Evolutionary conservation across 306 rosid genomes (phyloP).

Genomic region (Rubus idaeus): DNA sequence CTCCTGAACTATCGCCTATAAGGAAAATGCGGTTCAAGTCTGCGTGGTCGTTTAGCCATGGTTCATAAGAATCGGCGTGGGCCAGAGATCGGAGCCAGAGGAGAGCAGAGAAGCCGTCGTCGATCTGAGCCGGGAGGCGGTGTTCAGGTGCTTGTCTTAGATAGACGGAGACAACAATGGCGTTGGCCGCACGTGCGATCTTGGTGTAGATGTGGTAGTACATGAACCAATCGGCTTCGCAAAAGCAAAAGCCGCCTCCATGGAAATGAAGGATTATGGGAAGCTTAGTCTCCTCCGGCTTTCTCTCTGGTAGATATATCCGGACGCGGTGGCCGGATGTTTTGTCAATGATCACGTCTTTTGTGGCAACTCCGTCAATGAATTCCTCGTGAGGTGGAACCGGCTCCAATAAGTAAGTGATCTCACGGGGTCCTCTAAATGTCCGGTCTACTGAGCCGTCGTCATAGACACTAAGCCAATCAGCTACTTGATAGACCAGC

Average conservation of each 20-base stretch:
- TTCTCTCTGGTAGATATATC: constrained; percentile 48
- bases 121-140: constrained; percentile 57
- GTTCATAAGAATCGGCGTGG: constrained; percentile 23
- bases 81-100: constrained; percentile 54
- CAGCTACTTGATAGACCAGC: constrained; percentile 48
- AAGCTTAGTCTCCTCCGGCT: background rate
- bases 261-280: constrained; percentile 17
- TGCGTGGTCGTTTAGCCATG: constrained; percentile 38
- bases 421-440: constrained; percentile 49
- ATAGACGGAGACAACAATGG: constrained; percentile 48
- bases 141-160: constrained; percentile 58
- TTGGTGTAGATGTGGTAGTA: constrained; percentile 49
- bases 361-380: constrained; percentile 44
- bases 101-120: constrained; percentile 46
- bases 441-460: constrained; percentile 51
- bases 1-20: constrained; percentile 75
- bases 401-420: constrained; percentile 48
- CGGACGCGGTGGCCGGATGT: constrained; percentile 32
- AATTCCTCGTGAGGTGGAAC: constrained; percentile 50
- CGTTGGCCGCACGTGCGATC: constrained; percentile 30
- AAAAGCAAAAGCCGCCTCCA: constrained; percentile 79
- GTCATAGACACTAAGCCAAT: constrained; percentile 57
- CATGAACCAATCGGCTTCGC: constrained; percentile 61
- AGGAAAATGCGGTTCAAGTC: constrained; percentile 63
- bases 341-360: constrained; percentile 26